Conservation (phyloP, 371 early-diverging fungal genomes). For the Conidiobolus incongruus region DNA sequence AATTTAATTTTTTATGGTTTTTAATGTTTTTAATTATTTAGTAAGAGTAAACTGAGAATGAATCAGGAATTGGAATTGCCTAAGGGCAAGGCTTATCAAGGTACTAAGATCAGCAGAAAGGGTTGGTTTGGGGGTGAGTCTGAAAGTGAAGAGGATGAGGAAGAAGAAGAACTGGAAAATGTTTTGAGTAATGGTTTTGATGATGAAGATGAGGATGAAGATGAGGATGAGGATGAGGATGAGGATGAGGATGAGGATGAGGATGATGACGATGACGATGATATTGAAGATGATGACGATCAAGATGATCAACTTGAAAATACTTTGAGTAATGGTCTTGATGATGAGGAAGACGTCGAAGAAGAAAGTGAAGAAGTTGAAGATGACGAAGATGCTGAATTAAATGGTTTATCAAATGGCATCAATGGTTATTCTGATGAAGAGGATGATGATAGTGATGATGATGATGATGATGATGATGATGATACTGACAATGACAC, state of each 20-base stretch:
- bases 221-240: conserved; percentile 9
- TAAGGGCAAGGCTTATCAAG: no score
- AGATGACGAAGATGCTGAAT: conserved; percentile 5
- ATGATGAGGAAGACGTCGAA: conserved; percentile 8
- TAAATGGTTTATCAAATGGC: conserved; percentile 8
- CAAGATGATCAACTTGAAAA: conserved; percentile 10
- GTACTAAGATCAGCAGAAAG: no score
- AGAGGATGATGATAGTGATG: conserved; percentile 8
- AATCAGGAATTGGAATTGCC: no score
- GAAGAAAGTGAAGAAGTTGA: conserved; percentile 12
- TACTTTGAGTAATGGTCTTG: conserved; percentile 13
- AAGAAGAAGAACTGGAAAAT: conserved; percentile 10
- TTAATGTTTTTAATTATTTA: no score
- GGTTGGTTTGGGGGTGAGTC: neutral
- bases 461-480: conserved; percentile 13
- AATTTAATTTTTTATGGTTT: no score
- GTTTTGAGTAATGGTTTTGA: conserved; percentile 9
- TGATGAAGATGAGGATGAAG: conserved; percentile 15
- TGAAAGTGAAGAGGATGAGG: conserved; percentile 4
- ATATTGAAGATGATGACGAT: conserved; percentile 7
- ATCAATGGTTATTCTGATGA: conserved; percentile 9
- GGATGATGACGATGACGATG: conserved; percentile 8
- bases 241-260: conserved; percentile 5
- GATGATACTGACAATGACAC: conserved; percentile 16
- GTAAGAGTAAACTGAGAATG: no score